phyloP scores from a whole-genome alignment of 345 rosid genomes.

The Rhodamnia rubescens region DNA sequence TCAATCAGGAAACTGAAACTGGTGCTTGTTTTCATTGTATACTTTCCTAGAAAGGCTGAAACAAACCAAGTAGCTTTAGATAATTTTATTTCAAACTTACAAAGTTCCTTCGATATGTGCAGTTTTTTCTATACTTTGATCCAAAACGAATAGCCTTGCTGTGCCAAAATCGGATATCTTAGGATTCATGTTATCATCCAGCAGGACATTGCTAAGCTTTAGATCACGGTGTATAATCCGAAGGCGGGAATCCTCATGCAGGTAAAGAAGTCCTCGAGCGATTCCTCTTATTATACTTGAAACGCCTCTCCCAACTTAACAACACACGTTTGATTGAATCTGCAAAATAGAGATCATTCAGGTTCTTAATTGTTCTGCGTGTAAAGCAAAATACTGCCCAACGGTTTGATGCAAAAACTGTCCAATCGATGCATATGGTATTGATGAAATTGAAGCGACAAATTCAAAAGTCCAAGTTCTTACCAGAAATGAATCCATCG shows the following conservation, averaged over 20 bases:
- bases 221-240: neutral
- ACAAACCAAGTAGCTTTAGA: too few relatives aligned
- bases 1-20: neutral
- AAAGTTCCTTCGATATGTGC: neutral
- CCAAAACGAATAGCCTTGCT: neutral
- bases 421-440: too few relatives aligned
- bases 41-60: too few relatives aligned
- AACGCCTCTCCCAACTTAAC: neutral
- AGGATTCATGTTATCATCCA: neutral
- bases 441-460: neutral
- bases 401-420: too few relatives aligned
- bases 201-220: neutral
- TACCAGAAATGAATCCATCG: constrained; percentile 31
- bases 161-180: neutral
- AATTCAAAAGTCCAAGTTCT: constrained; percentile 26
- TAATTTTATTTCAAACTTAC: neutral
- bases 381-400: too few relatives aligned
- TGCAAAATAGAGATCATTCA: neutral
- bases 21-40: too few relatives aligned
- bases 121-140: neutral
- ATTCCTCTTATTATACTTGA: neutral
- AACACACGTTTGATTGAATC: neutral
- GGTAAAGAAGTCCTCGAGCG: neutral
- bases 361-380: neutral
- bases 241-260: neutral